Conservation (phyloP, 73 alveolate genomes). For the Loxodes magnus region DNA sequence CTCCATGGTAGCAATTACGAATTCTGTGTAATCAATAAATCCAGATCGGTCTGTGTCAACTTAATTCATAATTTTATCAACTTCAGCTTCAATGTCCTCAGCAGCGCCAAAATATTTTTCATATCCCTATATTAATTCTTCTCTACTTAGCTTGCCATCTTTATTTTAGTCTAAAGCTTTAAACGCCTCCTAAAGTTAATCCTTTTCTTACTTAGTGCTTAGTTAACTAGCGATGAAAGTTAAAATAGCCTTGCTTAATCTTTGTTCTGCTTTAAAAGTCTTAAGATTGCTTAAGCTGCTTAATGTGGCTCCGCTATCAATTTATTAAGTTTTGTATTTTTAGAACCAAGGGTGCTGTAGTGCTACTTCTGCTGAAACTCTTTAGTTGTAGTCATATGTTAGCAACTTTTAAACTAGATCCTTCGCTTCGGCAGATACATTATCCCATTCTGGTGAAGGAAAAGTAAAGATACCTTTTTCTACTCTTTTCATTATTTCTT, state of each 20-base stretch:
- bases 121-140: constrained; percentile 44
- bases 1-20: constrained; percentile 30
- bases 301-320: constrained; percentile 12
- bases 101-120: constrained; percentile 6
- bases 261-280: constrained; percentile 33
- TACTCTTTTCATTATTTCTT: constrained; percentile 59
- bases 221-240: constrained; percentile 44
- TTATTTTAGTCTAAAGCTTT: constrained; percentile 36
- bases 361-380: constrained; percentile 57
- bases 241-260: constrained; percentile 52
- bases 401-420: constrained; percentile 63
- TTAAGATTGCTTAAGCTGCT: constrained; percentile 41
- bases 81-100: constrained; percentile 23
- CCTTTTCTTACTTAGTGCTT: constrained; percentile 47
- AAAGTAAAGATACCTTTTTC: constrained; percentile 28
- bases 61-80: constrained; percentile 17
- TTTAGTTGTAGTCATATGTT: constrained; percentile 28
- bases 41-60: constrained; percentile 39
- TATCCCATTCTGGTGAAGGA: constrained; percentile 46
- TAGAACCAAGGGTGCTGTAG: constrained; percentile 56
- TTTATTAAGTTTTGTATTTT: constrained; percentile 12
- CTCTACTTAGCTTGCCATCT: constrained; percentile 54
- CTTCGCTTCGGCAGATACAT: constrained; percentile 70
- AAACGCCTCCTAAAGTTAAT: constrained; percentile 43
- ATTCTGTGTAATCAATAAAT: constrained; percentile 39